phyloP scores from a whole-genome alignment of 164 flowering plant genomes.

The Brasenia schreberi region DNA sequence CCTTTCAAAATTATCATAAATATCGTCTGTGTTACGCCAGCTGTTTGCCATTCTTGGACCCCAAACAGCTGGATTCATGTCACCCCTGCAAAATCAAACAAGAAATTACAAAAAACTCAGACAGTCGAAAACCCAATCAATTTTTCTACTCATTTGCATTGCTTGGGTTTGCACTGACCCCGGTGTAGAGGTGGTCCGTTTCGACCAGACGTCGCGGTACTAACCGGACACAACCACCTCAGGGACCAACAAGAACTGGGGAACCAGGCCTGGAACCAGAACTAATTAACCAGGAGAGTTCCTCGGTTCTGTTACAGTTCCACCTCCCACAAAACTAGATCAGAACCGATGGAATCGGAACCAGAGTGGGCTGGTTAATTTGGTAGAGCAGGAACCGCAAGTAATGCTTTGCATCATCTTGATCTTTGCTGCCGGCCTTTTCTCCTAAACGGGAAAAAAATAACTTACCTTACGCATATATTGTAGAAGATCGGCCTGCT shows the following conservation, averaged over 20 bases:
- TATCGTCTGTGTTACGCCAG: slow-evolving; percentile 50
- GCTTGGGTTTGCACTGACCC: background rate
- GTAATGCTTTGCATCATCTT: background rate
- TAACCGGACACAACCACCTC: too few species aligned
- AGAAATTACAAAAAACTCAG: background rate
- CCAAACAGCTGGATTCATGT: slow-evolving; percentile 39
- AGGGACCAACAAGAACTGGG: too few species aligned
- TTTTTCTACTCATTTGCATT: too few species aligned
- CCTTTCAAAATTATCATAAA: slow-evolving; percentile 39
- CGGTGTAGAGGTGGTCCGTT: background rate
- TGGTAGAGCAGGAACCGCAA: background rate
- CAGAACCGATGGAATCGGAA: too few species aligned
- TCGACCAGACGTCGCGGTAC: background rate
- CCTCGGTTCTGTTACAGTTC: too few species aligned
- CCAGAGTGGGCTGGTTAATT: too few species aligned
- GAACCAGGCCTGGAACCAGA: too few species aligned
- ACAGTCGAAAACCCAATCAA: background rate
- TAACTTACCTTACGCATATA: background rate
- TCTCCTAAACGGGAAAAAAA: background rate
- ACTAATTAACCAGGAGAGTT: background rate
- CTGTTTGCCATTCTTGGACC: slow-evolving; percentile 23
- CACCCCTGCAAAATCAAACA: slow-evolving; percentile 20
- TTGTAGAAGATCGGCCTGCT: background rate
- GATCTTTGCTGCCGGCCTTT: background rate
- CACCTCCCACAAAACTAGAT: background rate